These are phyloP conservation scores for Fagopyrum tataricum DNA, from an alignment of 148 eudicot genomes.

Conservation along the genomic window DNA sequence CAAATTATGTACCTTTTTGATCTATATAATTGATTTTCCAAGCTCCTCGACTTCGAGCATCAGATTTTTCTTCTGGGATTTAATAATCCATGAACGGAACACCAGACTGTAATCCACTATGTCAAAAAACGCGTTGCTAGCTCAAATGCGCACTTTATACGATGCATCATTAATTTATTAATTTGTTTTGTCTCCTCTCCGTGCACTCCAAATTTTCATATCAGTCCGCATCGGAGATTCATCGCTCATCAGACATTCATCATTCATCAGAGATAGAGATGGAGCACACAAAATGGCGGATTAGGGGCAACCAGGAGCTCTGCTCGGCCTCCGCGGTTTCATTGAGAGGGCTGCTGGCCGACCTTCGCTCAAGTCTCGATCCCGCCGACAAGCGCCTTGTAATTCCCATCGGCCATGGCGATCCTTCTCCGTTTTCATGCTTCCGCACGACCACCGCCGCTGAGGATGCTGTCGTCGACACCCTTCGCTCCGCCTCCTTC, in stretches of 20 bases:
- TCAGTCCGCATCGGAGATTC: too few relatives aligned
- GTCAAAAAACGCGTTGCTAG: too few relatives aligned
- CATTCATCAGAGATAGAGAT: constrained; percentile 22
- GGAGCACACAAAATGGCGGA: constrained; percentile 22
- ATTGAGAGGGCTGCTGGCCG: constrained; percentile 29
- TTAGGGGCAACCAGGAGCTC: constrained; percentile 25
- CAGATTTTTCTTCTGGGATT: too few relatives aligned
- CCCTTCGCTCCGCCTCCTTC: constrained; percentile 38
- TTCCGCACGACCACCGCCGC: constrained; percentile 40
- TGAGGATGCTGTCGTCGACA: constrained; percentile 39
- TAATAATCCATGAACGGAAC: too few relatives aligned
- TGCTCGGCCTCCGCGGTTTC: constrained; percentile 20
- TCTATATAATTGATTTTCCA: too few relatives aligned
- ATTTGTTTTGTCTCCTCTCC: too few relatives aligned
- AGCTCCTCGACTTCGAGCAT: too few relatives aligned
- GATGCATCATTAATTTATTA: too few relatives aligned
- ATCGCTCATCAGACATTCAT: neutral
- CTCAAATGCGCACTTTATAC: too few relatives aligned
- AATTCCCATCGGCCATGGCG: constrained; percentile 53
- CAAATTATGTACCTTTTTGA: too few relatives aligned
- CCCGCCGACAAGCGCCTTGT: constrained; percentile 24
- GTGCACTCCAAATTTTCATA: too few relatives aligned
- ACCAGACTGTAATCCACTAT: too few relatives aligned
- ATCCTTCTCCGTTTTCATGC: constrained; percentile 49
- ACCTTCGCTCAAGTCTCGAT: constrained; percentile 22